phyloP scores from a whole-genome alignment of 208 protist genomes.

The Trypanosoma mega region DNA sequence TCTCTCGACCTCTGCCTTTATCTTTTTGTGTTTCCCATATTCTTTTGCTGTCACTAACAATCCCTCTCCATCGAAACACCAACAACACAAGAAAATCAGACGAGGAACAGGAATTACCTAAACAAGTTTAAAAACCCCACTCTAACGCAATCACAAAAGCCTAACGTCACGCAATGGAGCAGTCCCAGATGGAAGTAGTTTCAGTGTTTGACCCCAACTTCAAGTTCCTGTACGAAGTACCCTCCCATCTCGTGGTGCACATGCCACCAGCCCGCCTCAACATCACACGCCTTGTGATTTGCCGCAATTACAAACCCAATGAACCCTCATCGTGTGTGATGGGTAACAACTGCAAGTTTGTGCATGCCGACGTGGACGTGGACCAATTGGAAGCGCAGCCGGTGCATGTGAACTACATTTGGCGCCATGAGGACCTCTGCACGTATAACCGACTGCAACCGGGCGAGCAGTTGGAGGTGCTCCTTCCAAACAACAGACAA shows the following conservation, averaged over 20 bases:
- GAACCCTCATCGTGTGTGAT: conserved; percentile 44
- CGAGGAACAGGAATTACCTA: no score
- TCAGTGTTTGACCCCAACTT: conserved; percentile 75
- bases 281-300: conserved; percentile 69
- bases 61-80: no score
- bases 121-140: no score
- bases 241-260: conserved; percentile 36
- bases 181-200: no score
- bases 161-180: no score
- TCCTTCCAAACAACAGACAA: conserved; percentile 60
- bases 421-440: conserved; percentile 46
- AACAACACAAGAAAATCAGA: no score
- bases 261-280: conserved; percentile 38
- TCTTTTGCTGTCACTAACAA: no score
- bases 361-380: conserved; percentile 60
- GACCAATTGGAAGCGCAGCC: conserved; percentile 34
- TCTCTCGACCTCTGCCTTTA: no score
- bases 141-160: no score
- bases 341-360: conserved; percentile 69
- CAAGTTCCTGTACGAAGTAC: conserved; percentile 43
- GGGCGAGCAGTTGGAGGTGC: conserved; percentile 45
- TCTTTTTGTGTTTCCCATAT: no score
- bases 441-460: conserved; percentile 55
- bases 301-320: conserved; percentile 53
- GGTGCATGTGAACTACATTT: conserved; percentile 86